Evolutionary conservation across 495 filamentous ascomycete genomes (phyloP), one percentile per base, ranked within the genome.

Genomic region (Penicillium turbatum): DNA sequence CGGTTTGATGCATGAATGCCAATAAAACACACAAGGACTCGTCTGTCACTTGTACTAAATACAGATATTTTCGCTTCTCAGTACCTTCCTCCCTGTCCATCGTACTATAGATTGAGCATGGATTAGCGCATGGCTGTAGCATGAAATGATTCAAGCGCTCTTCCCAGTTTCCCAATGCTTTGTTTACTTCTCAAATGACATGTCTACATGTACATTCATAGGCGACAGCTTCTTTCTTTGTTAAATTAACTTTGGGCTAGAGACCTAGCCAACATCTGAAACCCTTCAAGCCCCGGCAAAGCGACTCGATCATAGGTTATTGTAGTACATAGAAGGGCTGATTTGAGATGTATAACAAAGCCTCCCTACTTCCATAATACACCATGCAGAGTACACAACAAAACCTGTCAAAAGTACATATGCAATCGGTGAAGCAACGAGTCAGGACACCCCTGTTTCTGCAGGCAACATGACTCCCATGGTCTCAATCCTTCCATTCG

Each of bases 1-100:
- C 39, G 46, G 34, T 17, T 44, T 37, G 34, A 40, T 39, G 35
- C 47, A 30, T 49, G 35, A 9, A 39, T 49, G 35, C n/a, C 15
- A 30, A 30, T 39, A 27, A 49, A 39, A 49, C 26, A 39, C 39
- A 26, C 32, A 19, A 46, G 30, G 11, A 32, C 6, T 19, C n/a
- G 6, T n/a, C 10, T 19, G 29, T 45, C 26, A 9, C 27, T 48
- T 35, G 45, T 36, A 35, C 19, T 8, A 12, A 30, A 27, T 44
- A 17, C 31, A 17, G 5, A 26, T 12, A 29, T 27, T 16, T 16
- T 17, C n/a, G 6, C 16, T 5, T 15, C n/a, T 29, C 10, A 9
- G 0, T 24, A 4, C 9, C 8, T 42, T 27, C 12, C 13, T 15
- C 5, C 10, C 17, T 42, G 1, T 35, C 19, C 9, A 13, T 35